Percentiles rank a stretch among this genome's conserved stretches.
Conservation (phyloP, 768 basidiomycete species). For the Udeniomyces megalosporus region DNA sequence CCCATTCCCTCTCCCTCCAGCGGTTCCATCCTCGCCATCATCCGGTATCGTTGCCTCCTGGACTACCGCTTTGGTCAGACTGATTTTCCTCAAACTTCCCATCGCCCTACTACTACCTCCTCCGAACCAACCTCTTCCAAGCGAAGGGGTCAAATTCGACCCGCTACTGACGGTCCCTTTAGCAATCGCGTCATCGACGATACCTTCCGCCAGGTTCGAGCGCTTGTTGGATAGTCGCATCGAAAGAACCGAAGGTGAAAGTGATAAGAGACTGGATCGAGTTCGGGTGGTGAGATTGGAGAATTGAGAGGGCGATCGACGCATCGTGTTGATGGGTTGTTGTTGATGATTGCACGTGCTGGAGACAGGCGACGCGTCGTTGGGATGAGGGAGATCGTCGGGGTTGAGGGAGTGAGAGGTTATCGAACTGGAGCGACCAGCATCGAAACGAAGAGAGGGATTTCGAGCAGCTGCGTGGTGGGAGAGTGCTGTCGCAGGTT, state of each 20-base stretch:
- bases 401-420: too few relatives aligned
- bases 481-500: not conserved
- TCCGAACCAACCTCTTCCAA: slow-evolving; percentile 6
- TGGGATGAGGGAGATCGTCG: too few relatives aligned
- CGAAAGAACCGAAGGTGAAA: slow-evolving; percentile 7
- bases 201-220: not conserved
- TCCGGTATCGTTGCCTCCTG: not conserved
- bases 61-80: not conserved
- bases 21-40: not conserved
- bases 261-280: not conserved
- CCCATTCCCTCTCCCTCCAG: not conserved
- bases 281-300: not conserved
- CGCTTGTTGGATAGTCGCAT: not conserved
- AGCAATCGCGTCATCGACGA: not conserved
- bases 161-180: too few relatives aligned
- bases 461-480: not conserved
- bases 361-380: too few relatives aligned
- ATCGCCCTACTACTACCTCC: not conserved
- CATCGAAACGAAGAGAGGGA: too few relatives aligned
- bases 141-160: not conserved
- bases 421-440: too few relatives aligned
- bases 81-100: slow-evolving; percentile 7
- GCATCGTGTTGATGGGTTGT: too few relatives aligned
- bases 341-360: too few relatives aligned
- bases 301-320: slow-evolving; percentile 1